These are phyloP conservation scores for Lactarius quietus DNA, from an alignment of 768 basidiomycete genomes.

Conservation along the genomic window DNA sequence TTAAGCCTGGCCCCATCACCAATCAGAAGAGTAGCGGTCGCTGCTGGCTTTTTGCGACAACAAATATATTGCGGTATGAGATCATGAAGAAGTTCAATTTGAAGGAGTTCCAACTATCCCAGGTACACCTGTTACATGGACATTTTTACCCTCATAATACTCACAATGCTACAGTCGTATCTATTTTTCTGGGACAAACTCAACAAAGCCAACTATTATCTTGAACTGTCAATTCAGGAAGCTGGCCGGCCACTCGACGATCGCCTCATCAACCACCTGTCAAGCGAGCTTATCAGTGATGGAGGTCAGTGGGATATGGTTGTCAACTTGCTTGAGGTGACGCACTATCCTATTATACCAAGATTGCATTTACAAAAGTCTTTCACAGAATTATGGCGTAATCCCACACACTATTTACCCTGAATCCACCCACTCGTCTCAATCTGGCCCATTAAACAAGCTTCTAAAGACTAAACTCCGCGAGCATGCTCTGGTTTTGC, in stretches of 20 bases:
- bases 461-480: conserved; percentile 89
- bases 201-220: conserved; percentile 90
- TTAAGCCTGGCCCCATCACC: conserved; percentile 80
- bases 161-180: conserved; percentile 53
- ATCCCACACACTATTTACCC: conserved; percentile 82
- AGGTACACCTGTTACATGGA: conserved; percentile 43
- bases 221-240: conserved; percentile 82
- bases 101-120: conserved; percentile 87
- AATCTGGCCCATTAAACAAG: conserved; percentile 65
- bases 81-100: conserved; percentile 84
- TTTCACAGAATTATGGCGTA: conserved; percentile 67
- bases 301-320: conserved; percentile 98
- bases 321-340: conserved; percentile 59
- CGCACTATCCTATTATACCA: conserved; percentile 12
- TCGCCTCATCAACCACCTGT: conserved; percentile 75
- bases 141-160: not conserved
- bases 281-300: conserved; percentile 76
- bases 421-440: conserved; percentile 79
- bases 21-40: conserved; percentile 86
- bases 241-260: conserved; percentile 78
- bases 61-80: conserved; percentile 78
- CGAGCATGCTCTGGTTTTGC: conserved; percentile 83
- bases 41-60: conserved; percentile 96
- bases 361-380: not conserved
- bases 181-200: conserved; percentile 97